A percentile compares a stretch with the other conserved stretches of the same genome.
Conservation (phyloP, 495 filamentous ascomycete species). For the Aspergillus olivimuriae region DNA sequence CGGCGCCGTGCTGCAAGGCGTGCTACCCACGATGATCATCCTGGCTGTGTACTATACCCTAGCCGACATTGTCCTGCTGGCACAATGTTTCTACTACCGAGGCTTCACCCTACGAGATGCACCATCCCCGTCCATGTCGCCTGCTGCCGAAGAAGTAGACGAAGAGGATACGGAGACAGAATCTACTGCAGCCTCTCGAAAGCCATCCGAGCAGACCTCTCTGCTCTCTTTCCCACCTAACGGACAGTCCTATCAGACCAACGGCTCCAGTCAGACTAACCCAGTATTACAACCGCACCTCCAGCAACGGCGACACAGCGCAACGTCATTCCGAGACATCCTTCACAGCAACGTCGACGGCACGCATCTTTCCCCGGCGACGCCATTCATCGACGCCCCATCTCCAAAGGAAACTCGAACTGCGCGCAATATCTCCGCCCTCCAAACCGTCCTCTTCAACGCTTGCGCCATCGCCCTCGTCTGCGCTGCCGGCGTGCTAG, state of each 20-base stretch:
- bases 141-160: constrained; percentile 7
- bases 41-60: constrained; percentile 93
- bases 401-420: constrained; percentile 15
- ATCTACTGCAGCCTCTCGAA: constrained; percentile 4
- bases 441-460: constrained; percentile 66
- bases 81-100: constrained; percentile 90
- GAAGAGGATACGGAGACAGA: constrained; percentile 9
- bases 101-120: constrained; percentile 68
- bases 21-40: constrained; percentile 94
- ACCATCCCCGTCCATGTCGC: constrained; percentile 15
- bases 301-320: constrained; percentile 23
- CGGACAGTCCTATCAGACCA: constrained; percentile 16
- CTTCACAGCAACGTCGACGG: constrained; percentile 40
- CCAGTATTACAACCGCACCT: constrained; percentile 11
- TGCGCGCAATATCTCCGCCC: constrained; percentile 32
- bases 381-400: constrained; percentile 53
- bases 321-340: constrained; percentile 26
- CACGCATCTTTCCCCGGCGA: constrained; percentile 75
- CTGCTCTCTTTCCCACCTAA: constrained; percentile 23
- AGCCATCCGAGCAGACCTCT: constrained; percentile 27
- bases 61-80: constrained; percentile 81
- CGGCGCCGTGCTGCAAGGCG: constrained; percentile 85
- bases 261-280: constrained; percentile 1
- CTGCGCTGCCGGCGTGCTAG: constrained; percentile 70
- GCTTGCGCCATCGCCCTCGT: constrained; percentile 66